A percentile compares a stretch with the other conserved stretches of the same genome.
These are phyloP conservation scores for Umbilicus rupestris DNA, from an alignment of 164 flowering plant species.

Conservation along the genomic window DNA sequence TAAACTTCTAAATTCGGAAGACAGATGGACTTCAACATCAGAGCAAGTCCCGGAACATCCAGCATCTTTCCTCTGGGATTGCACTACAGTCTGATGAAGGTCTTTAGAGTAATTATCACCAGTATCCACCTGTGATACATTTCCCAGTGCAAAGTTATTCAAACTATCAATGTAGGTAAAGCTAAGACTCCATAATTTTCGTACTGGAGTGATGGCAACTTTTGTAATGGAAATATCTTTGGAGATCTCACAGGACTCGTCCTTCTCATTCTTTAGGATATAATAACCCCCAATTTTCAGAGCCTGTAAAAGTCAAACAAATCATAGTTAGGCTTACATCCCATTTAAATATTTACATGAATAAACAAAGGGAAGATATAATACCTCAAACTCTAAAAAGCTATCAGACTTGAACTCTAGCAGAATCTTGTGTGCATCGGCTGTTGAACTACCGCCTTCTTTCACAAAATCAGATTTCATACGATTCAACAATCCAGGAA, in stretches of 20 bases:
- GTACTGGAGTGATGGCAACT: conserved; percentile 1
- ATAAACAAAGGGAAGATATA: conserved; percentile 10
- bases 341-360: neutral
- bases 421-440: conserved; percentile 27
- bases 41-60: conserved; percentile 18
- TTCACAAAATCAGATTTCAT: conserved; percentile 9
- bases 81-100: conserved; percentile 18
- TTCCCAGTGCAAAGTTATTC: conserved; percentile 5
- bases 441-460: conserved; percentile 6
- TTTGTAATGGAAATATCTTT: conserved; percentile 8
- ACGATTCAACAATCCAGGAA: conserved; percentile 27
- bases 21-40: conserved; percentile 40
- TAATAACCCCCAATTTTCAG: neutral
- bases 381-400: conserved; percentile 47
- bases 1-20: conserved; percentile 20
- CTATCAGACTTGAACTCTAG: conserved; percentile 56
- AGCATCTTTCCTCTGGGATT: conserved; percentile 11
- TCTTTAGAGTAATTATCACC: conserved; percentile 13
- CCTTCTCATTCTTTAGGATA: conserved; percentile 1
- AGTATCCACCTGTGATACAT: conserved; percentile 10
- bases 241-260: neutral
- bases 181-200: conserved; percentile 1
- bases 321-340: neutral
- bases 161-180: conserved; percentile 15
- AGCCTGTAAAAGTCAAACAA: conserved; percentile 16